Percentiles rank a stretch among this genome's conserved stretches.
Conservation (phyloP, 2,329 filamentous ascomycete species). For the Thelonectria olida region DNA sequence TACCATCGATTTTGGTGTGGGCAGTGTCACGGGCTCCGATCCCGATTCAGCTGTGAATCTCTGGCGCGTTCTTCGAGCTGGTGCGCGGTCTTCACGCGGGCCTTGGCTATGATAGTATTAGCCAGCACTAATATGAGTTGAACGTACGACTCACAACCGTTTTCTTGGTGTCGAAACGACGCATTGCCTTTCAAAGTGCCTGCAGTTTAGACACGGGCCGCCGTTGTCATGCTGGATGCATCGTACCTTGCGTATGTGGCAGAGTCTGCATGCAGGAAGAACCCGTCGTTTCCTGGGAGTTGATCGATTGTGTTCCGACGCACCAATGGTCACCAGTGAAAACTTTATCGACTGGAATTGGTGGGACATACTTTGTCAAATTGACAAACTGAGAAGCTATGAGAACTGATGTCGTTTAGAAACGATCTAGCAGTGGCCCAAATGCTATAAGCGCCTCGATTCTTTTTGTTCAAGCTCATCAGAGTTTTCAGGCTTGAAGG, state of each 20-base stretch:
- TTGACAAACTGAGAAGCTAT: too few relatives aligned
- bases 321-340: neutral
- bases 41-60: neutral
- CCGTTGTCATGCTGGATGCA: neutral
- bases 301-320: neutral
- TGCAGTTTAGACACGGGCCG: conserved; percentile 5
- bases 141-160: neutral
- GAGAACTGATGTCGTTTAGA: too few relatives aligned
- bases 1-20: neutral
- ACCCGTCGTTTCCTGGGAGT: neutral
- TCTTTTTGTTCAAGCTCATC: too few relatives aligned
- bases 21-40: neutral
- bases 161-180: neutral
- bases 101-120: neutral
- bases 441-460: too few relatives aligned
- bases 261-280: conserved; percentile 1
- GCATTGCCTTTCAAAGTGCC: neutral
- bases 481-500: too few relatives aligned
- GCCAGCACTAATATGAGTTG: neutral
- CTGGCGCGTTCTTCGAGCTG: neutral
- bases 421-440: too few relatives aligned
- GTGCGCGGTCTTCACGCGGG: neutral
- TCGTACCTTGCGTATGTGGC: conserved; percentile 6
- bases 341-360: neutral
- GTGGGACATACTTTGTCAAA: too few relatives aligned